Evolutionary conservation across 768 basidiomycete species (phyloP), one percentile per base, ranked within the genome.

Genomic region (Candolleomyces aberdarensis): DNA sequence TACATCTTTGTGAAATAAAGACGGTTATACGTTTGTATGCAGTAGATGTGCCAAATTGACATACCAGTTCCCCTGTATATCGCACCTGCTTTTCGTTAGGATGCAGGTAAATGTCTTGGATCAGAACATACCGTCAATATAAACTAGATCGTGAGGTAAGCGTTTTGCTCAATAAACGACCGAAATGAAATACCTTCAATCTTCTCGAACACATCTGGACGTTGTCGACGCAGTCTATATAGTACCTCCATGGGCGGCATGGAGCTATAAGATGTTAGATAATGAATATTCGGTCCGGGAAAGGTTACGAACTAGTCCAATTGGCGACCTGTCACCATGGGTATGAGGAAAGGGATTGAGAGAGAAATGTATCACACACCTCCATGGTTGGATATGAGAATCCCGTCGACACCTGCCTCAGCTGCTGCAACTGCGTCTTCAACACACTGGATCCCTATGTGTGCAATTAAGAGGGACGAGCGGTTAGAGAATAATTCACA

Each of bases 311-410:
- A 91, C 89, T 85, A 92, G 57, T 94, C 92, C 56, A 95, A 75
- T 72, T 95, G 92, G 29, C 94, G 83, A 46, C 89, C 89, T 87
- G 62, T 2, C 36, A 8, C 43, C 36, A 51, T 52, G 40, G 29
- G 26, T 58, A 31, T 58, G 48, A 55, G 19, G 58, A 32, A 41
- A 59, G 39, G 58, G 26, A 53, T 14, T 46, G 10, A 26, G 32
- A 55, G 39, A 0, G 26, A 11, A 41, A 15, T 26, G 26, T 31
- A 29, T 17, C 40, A 74, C 76, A 64, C 67, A 82, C 92, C 96
- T 58, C 96, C 96, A 66, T 98, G 96, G 65, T 98, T 98, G 0
- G 90, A 92, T 9, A 98, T 75, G 59, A 96, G 79, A 63, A 98
- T 93, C 5, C 91, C 96, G 59, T 96, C 88, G 17, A 92, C 88